Evolutionary conservation across 1,284 basidiomycete genomes (phyloP).

Genomic region (Hypsizygus ulmarius): DNA sequence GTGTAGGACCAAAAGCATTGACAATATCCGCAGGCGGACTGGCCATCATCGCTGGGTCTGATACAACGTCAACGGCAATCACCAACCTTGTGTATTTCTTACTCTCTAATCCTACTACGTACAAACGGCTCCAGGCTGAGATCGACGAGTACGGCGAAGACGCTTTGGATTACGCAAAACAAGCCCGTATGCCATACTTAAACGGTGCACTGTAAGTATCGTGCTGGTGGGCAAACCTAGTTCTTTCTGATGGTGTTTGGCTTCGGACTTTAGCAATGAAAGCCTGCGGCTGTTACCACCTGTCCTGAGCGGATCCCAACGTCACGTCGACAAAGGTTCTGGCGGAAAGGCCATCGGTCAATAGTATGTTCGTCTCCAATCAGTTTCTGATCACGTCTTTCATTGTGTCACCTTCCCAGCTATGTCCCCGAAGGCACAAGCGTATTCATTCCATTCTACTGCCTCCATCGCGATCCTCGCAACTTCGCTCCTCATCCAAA

Average conservation of each 20-base stretch:
- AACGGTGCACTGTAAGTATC: constrained; percentile 36
- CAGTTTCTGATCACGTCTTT: neutral
- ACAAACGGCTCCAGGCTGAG: constrained; percentile 34
- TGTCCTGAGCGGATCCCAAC: constrained; percentile 32
- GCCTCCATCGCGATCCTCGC: constrained; percentile 39
- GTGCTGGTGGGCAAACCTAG: neutral
- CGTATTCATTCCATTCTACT: constrained; percentile 36
- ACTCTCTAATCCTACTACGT: constrained; percentile 29
- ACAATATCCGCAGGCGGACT: constrained; percentile 20
- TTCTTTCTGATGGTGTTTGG: neutral
- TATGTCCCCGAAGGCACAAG: constrained; percentile 41
- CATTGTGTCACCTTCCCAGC: constrained; percentile 20
- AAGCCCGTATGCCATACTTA: constrained; percentile 32
- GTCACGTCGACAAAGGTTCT: constrained; percentile 24
- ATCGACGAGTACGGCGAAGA: constrained; percentile 32
- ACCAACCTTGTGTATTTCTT: constrained; percentile 36
- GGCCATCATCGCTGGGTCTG: constrained; percentile 40
- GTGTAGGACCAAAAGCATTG: constrained; percentile 5
- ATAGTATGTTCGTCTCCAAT: constrained; percentile 23
- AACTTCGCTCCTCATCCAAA: constrained; percentile 42
- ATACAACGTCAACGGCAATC: constrained; percentile 38
- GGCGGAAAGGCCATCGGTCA: constrained; percentile 28
- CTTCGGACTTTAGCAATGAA: constrained; percentile 34
- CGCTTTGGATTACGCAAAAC: constrained; percentile 25
- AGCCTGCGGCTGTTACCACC: constrained; percentile 36